These are phyloP conservation scores for Cytospora schulzeri DNA, from an alignment of 2,329 filamentous ascomycete species.

Conservation along the genomic window DNA sequence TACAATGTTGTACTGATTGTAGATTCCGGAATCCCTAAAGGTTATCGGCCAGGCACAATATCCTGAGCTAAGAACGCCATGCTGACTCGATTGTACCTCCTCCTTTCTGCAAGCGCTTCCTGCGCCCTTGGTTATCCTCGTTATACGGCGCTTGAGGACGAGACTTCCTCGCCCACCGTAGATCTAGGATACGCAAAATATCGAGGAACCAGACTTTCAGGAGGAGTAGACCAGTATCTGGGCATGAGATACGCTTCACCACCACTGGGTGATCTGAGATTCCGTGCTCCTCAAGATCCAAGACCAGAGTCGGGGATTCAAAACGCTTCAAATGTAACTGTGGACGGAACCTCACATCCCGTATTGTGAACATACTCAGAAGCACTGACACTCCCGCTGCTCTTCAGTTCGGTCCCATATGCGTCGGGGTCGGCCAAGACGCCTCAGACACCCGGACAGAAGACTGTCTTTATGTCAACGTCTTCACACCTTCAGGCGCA, in stretches of 20 bases:
- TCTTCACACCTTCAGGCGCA: slow-evolving; percentile 46
- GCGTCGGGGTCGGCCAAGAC: slow-evolving; percentile 39
- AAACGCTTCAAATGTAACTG: slow-evolving; percentile 54
- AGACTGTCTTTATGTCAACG: slow-evolving; percentile 48
- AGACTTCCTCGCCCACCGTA: slow-evolving; percentile 42
- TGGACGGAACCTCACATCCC: background rate
- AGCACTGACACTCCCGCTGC: background rate
- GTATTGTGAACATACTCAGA: background rate
- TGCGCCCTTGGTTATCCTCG: background rate
- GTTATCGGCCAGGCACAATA: background rate
- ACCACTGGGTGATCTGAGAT: slow-evolving; percentile 66
- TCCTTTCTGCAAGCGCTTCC: background rate
- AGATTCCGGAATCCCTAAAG: background rate
- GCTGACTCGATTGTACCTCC: background rate
- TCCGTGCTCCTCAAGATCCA: slow-evolving; percentile 68
- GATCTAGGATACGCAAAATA: slow-evolving; percentile 70
- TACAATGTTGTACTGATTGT: no score
- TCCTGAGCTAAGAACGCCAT: background rate
- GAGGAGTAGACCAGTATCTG: slow-evolving; percentile 69
- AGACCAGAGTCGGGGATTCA: slow-evolving; percentile 44
- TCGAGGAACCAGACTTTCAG: slow-evolving; percentile 51
- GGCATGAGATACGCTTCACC: slow-evolving; percentile 75
- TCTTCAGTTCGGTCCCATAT: slow-evolving; percentile 47
- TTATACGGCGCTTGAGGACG: background rate
- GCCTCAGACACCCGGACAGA: slow-evolving; percentile 36